phyloP scores from a whole-genome alignment of 441 rosid species.

The Gossypium davidsonii region DNA sequence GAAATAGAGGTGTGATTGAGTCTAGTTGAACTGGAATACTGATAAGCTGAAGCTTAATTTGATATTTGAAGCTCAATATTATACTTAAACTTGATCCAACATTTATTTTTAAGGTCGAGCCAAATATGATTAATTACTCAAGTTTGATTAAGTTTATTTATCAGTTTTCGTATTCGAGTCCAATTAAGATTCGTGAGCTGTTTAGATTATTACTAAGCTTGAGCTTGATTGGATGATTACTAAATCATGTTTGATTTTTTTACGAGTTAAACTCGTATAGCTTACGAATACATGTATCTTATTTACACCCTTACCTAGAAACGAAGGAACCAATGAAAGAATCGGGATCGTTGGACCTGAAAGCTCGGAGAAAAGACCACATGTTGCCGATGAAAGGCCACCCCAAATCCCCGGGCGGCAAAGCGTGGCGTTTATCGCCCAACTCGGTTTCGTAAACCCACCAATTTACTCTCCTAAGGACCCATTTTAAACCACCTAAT shows the following conservation, averaged over 20 bases:
- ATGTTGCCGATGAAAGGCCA: slow-evolving; percentile 79
- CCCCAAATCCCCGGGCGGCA: slow-evolving; percentile 75
- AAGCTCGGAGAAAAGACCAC: slow-evolving; percentile 73
- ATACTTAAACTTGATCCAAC: accelerated
- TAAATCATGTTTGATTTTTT: too few relatives aligned
- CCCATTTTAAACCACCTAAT: slow-evolving; percentile 26
- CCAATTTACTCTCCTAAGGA: slow-evolving; percentile 34
- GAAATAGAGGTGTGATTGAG: not conserved
- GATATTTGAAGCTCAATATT: too few relatives aligned
- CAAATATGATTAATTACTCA: too few relatives aligned
- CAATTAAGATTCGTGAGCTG: too few relatives aligned
- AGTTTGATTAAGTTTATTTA: too few relatives aligned
- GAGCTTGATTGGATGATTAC: too few relatives aligned
- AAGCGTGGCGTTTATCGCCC: slow-evolving; percentile 35
- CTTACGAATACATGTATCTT: too few relatives aligned
- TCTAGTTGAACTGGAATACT: not conserved
- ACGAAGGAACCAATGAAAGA: slow-evolving; percentile 38
- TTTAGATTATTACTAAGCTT: too few relatives aligned
- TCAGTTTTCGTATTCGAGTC: accelerated
- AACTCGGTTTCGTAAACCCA: slow-evolving; percentile 49
- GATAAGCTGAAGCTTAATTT: too few relatives aligned
- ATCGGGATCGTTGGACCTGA: slow-evolving; percentile 57
- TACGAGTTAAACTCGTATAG: too few relatives aligned
- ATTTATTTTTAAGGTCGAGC: too few relatives aligned
- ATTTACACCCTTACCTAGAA: slow-evolving; percentile 27